Conservation (phyloP, 768 basidiomycete genomes). For the Tephrocybe sp. region DNA sequence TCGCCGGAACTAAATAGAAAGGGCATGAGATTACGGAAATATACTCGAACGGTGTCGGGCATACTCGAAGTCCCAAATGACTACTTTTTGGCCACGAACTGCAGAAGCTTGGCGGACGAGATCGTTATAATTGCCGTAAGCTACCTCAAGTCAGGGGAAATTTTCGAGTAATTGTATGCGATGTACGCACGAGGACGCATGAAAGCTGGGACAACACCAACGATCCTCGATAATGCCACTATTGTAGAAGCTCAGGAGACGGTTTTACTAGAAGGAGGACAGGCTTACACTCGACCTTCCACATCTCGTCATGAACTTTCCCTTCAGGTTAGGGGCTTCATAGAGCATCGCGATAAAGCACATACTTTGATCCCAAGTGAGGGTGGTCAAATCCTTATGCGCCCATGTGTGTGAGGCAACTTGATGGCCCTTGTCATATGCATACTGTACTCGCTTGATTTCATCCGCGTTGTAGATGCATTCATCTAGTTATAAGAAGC, state of each 20-base stretch:
- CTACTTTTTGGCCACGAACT: constrained; percentile 35
- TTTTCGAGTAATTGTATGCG: neutral
- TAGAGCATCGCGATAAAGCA: neutral
- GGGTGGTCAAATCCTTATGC: constrained; percentile 37
- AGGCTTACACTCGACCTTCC: constrained; percentile 40
- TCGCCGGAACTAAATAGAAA: constrained; percentile 32
- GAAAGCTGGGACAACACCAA: constrained; percentile 44
- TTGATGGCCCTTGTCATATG: constrained; percentile 40
- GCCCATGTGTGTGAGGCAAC: constrained; percentile 47
- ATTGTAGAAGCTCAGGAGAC: neutral
- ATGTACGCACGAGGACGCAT: constrained; percentile 45
- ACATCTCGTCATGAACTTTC: constrained; percentile 46
- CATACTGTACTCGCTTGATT: constrained; percentile 34
- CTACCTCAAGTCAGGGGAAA: constrained; percentile 16
- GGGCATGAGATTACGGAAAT: neutral
- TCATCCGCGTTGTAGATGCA: constrained; percentile 39
- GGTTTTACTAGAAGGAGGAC: neutral
- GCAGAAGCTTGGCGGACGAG: constrained; percentile 39
- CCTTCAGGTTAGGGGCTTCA: neutral
- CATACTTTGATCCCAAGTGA: constrained; percentile 41
- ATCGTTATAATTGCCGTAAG: constrained; percentile 48
- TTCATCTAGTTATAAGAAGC: constrained; percentile 23
- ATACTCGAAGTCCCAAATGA: constrained; percentile 34
- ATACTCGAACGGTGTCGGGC: neutral
- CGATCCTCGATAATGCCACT: constrained; percentile 43